Percentiles rank a stretch among this genome's conserved stretches.
Evolutionary conservation across 805 yeast genomes (phyloP).

Genomic region (Cyberlindnera galapagoensis): DNA sequence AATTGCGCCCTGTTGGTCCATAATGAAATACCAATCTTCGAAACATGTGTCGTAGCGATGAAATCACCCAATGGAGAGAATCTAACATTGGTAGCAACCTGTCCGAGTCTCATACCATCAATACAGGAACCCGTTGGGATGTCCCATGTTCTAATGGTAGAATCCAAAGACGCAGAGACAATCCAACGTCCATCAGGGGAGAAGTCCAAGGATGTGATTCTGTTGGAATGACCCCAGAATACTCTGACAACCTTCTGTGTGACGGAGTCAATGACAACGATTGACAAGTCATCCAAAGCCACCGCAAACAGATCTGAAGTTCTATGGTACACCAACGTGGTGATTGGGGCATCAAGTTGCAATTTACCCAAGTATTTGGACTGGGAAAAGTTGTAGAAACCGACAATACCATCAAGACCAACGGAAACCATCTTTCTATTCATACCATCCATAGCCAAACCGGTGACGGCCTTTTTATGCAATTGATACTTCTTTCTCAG

Average conservation of each 20-base stretch:
- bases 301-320: conserved; percentile 81
- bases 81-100: conserved; percentile 74
- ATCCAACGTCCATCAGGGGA: conserved; percentile 96
- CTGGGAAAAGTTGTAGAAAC: conserved; percentile 77
- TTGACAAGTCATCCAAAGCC: conserved; percentile 79
- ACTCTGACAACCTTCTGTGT: conserved; percentile 83
- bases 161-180: conserved; percentile 74
- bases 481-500: conserved; percentile 61
- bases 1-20: conserved; percentile 94
- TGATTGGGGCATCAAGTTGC: conserved; percentile 68
- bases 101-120: conserved; percentile 76
- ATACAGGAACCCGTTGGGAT: conserved; percentile 95
- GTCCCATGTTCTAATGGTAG: conserved; percentile 94
- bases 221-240: conserved; percentile 81
- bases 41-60: conserved; percentile 88
- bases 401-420: conserved; percentile 85
- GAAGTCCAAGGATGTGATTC: conserved; percentile 83
- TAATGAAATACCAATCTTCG: conserved; percentile 80
- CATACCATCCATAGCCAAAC: conserved; percentile 84
- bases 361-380: conserved; percentile 63
- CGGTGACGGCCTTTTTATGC: conserved; percentile 80
- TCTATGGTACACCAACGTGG: conserved; percentile 69
- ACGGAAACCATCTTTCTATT: conserved; percentile 80
- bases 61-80: conserved; percentile 86
- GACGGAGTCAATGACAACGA: conserved; percentile 74